Conservation (phyloP, 2,329 filamentous ascomycete genomes). For the Keithomyces neogunnii region DNA sequence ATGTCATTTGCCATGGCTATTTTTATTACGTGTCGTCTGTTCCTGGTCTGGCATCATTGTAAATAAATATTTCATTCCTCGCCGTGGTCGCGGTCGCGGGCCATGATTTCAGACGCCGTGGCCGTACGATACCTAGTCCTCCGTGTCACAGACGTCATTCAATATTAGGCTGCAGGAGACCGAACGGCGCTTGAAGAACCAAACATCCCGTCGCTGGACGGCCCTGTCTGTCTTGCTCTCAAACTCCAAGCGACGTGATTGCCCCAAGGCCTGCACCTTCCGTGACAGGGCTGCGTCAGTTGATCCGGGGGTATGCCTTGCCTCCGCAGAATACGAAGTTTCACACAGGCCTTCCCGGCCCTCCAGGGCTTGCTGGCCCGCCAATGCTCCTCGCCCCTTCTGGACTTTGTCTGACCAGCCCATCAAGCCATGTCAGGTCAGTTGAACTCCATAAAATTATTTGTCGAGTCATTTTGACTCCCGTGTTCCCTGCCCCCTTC, state of each 20-base stretch:
- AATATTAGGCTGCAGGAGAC: too few species aligned
- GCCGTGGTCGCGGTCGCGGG: too few species aligned
- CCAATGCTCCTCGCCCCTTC: not conserved
- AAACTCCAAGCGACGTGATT: too few species aligned
- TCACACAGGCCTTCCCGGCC: slow-evolving; percentile 1
- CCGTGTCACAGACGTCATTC: too few species aligned
- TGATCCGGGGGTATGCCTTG: not conserved
- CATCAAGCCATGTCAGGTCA: too few species aligned
- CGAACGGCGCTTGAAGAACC: too few species aligned
- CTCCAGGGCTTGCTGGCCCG: not conserved
- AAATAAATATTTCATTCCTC: too few species aligned
- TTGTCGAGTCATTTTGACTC: not conserved
- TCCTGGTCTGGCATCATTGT: not conserved
- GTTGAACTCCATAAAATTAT: not conserved
- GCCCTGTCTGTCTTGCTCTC: too few species aligned
- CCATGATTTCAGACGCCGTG: too few species aligned
- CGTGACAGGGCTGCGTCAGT: not conserved
- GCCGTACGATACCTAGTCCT: too few species aligned
- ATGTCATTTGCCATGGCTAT: not conserved
- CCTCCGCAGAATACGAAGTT: slow-evolving; percentile 5
- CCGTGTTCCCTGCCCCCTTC: not conserved
- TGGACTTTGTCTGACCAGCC: not conserved
- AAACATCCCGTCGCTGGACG: too few species aligned
- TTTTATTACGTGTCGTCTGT: not conserved
- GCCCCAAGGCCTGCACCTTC: too few species aligned